phyloP scores from a whole-genome alignment of 345 rosid genomes.

The Lepidium africanum region DNA sequence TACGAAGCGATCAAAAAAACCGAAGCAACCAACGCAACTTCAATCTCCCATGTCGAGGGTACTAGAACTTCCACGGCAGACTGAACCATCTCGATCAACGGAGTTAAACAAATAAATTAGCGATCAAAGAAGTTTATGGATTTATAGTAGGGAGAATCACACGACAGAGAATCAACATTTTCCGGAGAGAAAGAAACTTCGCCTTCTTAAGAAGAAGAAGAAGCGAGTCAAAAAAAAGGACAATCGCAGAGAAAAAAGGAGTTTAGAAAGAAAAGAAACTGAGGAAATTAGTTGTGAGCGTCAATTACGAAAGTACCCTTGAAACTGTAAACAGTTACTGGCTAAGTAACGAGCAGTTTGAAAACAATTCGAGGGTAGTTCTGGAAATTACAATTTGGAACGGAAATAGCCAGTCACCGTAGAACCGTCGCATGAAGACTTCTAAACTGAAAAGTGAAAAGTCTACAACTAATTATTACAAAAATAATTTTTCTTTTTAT shows the following conservation, averaged over 20 bases:
- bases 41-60: constrained; percentile 88
- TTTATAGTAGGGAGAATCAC: neutral
- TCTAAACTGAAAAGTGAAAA: neutral
- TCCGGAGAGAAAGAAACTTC: neutral
- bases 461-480: neutral
- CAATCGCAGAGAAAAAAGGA: neutral
- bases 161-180: constrained; percentile 11
- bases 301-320: constrained; percentile 1
- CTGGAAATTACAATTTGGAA: neutral
- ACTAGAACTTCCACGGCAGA: constrained; percentile 39
- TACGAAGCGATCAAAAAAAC: constrained; percentile 47
- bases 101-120: neutral
- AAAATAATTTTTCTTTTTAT: too few relatives aligned
- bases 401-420: constrained; percentile 12
- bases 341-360: neutral
- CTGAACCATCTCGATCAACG: constrained; percentile 33
- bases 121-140: neutral
- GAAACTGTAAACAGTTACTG: constrained; percentile 1
- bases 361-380: neutral
- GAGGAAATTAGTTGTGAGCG: neutral
- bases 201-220: constrained; percentile 17
- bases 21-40: constrained; percentile 63
- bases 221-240: constrained; percentile 25
- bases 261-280: constrained; percentile 13
- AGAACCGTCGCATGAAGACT: constrained; percentile 3